These are phyloP conservation scores for Erigeron philadelphicus DNA, from an alignment of 140 eudicot species.

Conservation along the genomic window DNA sequence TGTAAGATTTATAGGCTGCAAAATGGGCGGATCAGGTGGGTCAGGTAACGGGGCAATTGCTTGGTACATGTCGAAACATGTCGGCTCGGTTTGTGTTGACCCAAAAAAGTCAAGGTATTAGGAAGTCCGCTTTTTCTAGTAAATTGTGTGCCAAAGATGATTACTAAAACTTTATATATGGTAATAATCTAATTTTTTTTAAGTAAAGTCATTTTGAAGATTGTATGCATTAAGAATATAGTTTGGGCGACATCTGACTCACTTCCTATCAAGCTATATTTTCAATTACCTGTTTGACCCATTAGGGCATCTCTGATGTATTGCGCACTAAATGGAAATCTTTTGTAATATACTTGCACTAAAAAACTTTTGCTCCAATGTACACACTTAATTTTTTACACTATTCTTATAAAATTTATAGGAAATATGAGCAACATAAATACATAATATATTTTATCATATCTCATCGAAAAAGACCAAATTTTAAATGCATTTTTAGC, in stretches of 20 bases:
- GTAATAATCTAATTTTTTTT: neutral
- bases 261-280: neutral
- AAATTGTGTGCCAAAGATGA: neutral
- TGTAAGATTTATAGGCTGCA: slow-evolving; percentile 1
- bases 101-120: neutral
- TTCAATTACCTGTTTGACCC: neutral
- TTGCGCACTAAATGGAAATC: too few species aligned
- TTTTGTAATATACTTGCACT: too few species aligned
- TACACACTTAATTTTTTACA: too few species aligned
- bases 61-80: neutral
- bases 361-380: too few species aligned
- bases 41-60: neutral
- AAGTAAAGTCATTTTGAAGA: neutral
- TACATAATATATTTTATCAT: too few species aligned
- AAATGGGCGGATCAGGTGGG: neutral
- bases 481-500: too few species aligned
- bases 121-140: neutral
- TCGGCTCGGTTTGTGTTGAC: neutral
- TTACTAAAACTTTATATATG: neutral
- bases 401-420: too few species aligned
- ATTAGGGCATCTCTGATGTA: neutral
- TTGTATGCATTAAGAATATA: neutral
- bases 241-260: neutral
- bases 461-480: too few species aligned
- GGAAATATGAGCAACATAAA: too few species aligned